Percentiles rank a stretch among this genome's conserved stretches.
phyloP scores from a whole-genome alignment of 2,329 filamentous ascomycete genomes.

The Stemphylium lycopersici region DNA sequence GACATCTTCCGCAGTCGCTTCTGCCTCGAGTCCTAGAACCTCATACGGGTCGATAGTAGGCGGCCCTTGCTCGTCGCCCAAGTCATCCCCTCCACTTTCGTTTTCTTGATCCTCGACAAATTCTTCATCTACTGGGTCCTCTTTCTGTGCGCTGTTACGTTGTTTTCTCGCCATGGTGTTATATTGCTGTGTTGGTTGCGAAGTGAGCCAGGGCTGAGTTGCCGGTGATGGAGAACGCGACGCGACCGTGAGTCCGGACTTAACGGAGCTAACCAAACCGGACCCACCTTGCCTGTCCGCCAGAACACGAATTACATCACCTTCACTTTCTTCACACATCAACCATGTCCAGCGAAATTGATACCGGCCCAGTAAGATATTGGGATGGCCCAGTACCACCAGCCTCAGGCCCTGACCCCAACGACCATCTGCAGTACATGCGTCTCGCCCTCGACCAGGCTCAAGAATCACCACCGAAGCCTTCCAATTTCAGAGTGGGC shows the following conservation, averaged over 20 bases:
- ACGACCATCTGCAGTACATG: conserved; percentile 61
- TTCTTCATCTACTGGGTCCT: conserved; percentile 17
- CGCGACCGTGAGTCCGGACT: conserved; percentile 33
- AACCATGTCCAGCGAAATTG: conserved; percentile 27
- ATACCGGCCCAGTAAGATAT: conserved; percentile 22
- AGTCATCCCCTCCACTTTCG: conserved; percentile 25
- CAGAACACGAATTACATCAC: conserved; percentile 12
- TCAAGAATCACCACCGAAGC: conserved; percentile 78
- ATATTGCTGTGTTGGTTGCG: conserved; percentile 4
- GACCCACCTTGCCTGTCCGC: conserved; percentile 8
- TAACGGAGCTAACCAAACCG: conserved; percentile 21
- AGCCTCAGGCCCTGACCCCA: conserved; percentile 26
- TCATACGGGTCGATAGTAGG: conserved; percentile 79
- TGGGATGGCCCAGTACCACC: conserved; percentile 30
- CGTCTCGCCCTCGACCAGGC: conserved; percentile 77
- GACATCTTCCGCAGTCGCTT: conserved; percentile 78
- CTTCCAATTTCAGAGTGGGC: conserved; percentile 92
- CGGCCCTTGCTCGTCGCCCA: conserved; percentile 56
- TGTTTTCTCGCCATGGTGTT: conserved; percentile 14
- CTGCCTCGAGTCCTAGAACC: conserved; percentile 72
- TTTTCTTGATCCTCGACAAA: conserved; percentile 55
- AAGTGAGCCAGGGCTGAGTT: conserved; percentile 10
- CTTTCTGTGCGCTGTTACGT: conserved; percentile 6
- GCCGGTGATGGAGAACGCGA: conserved; percentile 26
- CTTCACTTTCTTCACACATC: conserved; percentile 11